These are phyloP conservation scores for Xerocomus potaroensis DNA, from an alignment of 768 basidiomycete genomes.

Conservation along the genomic window DNA sequence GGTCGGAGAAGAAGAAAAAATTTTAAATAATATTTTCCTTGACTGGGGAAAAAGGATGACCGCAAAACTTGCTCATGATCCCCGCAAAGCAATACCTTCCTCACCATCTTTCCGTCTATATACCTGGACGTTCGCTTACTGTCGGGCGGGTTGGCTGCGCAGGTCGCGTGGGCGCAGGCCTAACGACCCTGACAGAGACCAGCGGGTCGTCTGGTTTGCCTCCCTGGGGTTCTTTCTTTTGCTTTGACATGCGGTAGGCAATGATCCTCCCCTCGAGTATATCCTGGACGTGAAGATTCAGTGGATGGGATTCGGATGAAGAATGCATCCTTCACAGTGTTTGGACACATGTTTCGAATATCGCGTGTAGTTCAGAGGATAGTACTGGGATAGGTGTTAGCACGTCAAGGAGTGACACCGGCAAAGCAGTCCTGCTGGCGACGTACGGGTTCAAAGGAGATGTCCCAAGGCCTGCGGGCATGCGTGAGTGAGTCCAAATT, in stretches of 20 bases:
- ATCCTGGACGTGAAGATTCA: slow-evolving; percentile 9
- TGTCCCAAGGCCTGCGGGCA: neutral
- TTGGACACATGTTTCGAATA: slow-evolving; percentile 2
- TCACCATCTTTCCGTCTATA: neutral
- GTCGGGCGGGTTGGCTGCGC: slow-evolving; percentile 1
- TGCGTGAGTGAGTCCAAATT: neutral
- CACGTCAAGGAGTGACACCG: neutral
- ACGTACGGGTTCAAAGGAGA: too few species aligned
- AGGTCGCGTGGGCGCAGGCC: slow-evolving; percentile 2
- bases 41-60: too few species aligned
- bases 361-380: neutral
- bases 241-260: neutral
- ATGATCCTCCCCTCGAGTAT: neutral
- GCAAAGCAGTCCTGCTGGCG: neutral
- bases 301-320: neutral
- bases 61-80: too few species aligned
- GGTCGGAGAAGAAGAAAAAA: too few species aligned
- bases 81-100: neutral
- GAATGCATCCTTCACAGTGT: neutral
- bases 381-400: slow-evolving; percentile 1
- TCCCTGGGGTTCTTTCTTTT: neutral
- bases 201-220: slow-evolving; percentile 6
- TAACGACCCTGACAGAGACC: slow-evolving; percentile 1
- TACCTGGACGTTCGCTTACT: neutral
- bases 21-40: too few species aligned